Percentiles rank a stretch among this genome's conserved stretches.
phyloP scores from a whole-genome alignment of 2,329 filamentous ascomycete species.

The Camillea tinctor region DNA sequence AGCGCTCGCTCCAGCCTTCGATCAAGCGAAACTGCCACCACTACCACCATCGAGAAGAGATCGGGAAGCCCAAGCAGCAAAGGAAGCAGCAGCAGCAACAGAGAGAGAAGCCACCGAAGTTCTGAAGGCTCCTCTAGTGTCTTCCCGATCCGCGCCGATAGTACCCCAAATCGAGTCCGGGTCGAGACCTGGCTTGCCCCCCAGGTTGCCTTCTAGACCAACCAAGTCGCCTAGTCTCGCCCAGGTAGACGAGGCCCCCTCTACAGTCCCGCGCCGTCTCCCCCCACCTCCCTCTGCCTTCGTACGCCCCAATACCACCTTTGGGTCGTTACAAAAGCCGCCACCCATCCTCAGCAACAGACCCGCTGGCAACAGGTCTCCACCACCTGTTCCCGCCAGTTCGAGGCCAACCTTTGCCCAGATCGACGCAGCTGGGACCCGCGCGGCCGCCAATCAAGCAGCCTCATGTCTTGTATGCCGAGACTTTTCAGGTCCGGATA shows the following conservation, averaged over 20 bases:
- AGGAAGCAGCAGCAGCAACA: constrained; percentile 35
- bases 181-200: constrained; percentile 44
- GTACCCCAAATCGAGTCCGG: constrained; percentile 34
- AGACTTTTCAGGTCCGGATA: constrained; percentile 82
- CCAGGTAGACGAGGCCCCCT: constrained; percentile 22
- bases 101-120: constrained; percentile 29
- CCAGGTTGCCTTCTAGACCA: constrained; percentile 51
- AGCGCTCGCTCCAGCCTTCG: constrained; percentile 56
- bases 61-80: constrained; percentile 45
- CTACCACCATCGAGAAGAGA: constrained; percentile 57
- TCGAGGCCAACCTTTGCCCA: constrained; percentile 53
- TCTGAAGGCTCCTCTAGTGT: constrained; percentile 34
- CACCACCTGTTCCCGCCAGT: constrained; percentile 52
- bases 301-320: constrained; percentile 30
- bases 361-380: constrained; percentile 36
- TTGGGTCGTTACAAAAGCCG: constrained; percentile 22
- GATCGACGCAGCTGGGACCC: constrained; percentile 44
- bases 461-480: constrained; percentile 72
- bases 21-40: constrained; percentile 55
- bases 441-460: constrained; percentile 28
- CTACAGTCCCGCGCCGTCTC: constrained; percentile 37
- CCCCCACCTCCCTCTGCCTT: constrained; percentile 37
- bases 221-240: constrained; percentile 33
- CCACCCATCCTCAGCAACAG: constrained; percentile 24
- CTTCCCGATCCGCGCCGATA: constrained; percentile 39